These are phyloP conservation scores for Baeospora myosura DNA, from an alignment of 1,284 basidiomycete genomes.

Conservation along the genomic window DNA sequence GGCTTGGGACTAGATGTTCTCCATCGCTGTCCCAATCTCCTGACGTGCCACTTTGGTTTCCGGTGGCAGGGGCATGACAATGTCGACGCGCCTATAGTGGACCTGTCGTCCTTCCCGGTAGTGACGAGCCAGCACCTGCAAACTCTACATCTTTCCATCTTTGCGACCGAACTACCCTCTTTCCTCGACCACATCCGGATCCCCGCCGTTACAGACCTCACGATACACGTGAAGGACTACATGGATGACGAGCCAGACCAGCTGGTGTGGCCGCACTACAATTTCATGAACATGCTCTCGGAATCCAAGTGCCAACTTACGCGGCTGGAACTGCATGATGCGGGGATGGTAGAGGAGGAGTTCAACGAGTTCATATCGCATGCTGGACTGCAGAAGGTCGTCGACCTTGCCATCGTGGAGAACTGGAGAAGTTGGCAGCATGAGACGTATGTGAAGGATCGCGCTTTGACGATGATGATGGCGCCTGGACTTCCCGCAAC, in stretches of 20 bases:
- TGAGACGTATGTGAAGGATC: conserved; percentile 14
- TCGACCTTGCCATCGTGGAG: conserved; percentile 20
- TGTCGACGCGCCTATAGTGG: neutral
- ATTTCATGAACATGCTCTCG: conserved; percentile 22
- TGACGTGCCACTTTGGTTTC: neutral
- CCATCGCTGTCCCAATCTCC: neutral
- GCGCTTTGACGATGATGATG: conserved; percentile 13
- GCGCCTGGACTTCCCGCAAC: conserved; percentile 16
- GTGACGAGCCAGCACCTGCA: conserved; percentile 13
- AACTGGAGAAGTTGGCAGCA: neutral
- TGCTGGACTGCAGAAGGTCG: conserved; percentile 18
- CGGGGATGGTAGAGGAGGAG: conserved; percentile 21
- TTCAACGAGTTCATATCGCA: conserved; percentile 21
- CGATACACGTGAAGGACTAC: conserved; percentile 18
- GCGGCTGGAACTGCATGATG: conserved; percentile 23
- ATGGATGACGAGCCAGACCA: no score
- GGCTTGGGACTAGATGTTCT: neutral
- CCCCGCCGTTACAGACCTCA: conserved; percentile 19
- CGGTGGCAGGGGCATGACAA: neutral
- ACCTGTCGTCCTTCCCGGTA: neutral
- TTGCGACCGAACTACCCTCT: conserved; percentile 18
- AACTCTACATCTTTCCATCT: conserved; percentile 23
- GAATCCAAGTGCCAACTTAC: conserved; percentile 21
- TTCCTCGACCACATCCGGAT: conserved; percentile 22
- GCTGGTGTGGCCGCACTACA: conserved; percentile 23